Base-by-base conservation (phyloP, 805 yeast genomes). In the Lipomyces starkeyi region DNA sequence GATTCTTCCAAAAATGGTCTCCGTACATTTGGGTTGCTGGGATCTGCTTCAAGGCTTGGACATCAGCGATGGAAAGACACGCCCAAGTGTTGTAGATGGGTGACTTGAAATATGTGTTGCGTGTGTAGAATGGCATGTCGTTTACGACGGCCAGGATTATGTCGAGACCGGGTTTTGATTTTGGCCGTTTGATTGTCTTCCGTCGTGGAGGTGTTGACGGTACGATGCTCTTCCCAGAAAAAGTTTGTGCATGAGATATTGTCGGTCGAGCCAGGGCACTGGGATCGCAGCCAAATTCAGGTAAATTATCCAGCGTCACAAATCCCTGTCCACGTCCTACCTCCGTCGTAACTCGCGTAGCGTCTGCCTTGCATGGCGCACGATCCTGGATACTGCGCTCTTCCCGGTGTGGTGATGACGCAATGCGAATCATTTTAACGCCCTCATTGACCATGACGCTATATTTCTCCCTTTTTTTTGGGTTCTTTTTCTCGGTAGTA, bases 1-100 rank as follows among this genome's bases (percentile, higher is more conserved):
- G 68, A 53, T 68, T 68, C 27, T 58, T 61, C 71, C 71, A 68
- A 27, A 62, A 68, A 40, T 17, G 62, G 34, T 61, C 65, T 11
- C 29, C 27, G 6, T 20, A 25, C 25, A 4, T 20, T 17, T 25
- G 55, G 2, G 47, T 43, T 53, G 56, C 34, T 22, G 29, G 25
- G 20, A 59, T 40, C 32, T 22, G 34, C 11, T 40, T 25, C 25
- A 59, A 43, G 4, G 37, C 65, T 6, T 32, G 29, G 17, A 61
- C 40, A 17, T 40, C 61, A 11, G 54, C 49, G 22, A 64, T 35
- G 22, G 56, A n/a, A 20, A 66, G 52, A n/a, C 34, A 32, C 3
- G 47, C 59, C 29, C 29, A 57, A 6, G 11, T 34, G 40, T 22
- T 25, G 27, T 25, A 61, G n/a, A 34, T 20, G 35, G 53, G 59